phyloP scores from a whole-genome alignment of 495 filamentous ascomycete genomes.

The Neurospora tetraspora region DNA sequence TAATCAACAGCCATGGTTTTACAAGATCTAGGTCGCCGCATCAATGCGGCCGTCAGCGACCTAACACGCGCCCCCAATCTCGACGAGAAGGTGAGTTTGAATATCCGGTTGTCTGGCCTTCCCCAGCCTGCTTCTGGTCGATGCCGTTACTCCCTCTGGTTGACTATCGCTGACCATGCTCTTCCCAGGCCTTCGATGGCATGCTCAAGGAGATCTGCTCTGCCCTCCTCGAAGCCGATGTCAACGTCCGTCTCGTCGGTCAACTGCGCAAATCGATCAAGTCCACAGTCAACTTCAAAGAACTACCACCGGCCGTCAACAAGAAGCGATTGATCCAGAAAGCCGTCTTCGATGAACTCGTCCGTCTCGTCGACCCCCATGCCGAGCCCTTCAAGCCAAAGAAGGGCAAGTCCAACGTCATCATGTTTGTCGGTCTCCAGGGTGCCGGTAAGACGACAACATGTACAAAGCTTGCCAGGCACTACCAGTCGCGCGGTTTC shows the following conservation, averaged over 20 bases:
- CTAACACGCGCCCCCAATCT: constrained; percentile 83
- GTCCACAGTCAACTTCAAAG: constrained; percentile 81
- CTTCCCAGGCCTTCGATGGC: constrained; percentile 76
- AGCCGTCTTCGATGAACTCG: constrained; percentile 93
- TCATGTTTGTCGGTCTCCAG: constrained; percentile 98
- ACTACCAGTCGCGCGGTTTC: constrained; percentile 92
- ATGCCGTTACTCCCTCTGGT: background rate
- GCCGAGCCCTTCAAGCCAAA: constrained; percentile 93
- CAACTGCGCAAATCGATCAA: constrained; percentile 90
- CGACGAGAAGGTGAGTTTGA: constrained; percentile 73
- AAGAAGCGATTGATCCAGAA: constrained; percentile 99
- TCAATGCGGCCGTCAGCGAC: constrained; percentile 92
- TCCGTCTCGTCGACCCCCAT: constrained; percentile 90
- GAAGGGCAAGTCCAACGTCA: constrained; percentile 91
- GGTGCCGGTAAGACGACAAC: constrained; percentile 97
- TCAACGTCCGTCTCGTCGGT: constrained; percentile 91
- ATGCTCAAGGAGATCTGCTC: constrained; percentile 98
- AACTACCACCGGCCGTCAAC: constrained; percentile 78
- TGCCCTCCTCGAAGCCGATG: constrained; percentile 87
- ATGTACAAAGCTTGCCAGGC: constrained; percentile 92
- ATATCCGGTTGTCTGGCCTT: background rate
- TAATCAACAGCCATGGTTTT: constrained; percentile 66
- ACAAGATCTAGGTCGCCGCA: constrained; percentile 95
- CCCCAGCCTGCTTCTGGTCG: no score
- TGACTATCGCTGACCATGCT: constrained; percentile 4